phyloP scores from a whole-genome alignment of 148 eudicot species.

The Gaultheria prostrata region DNA sequence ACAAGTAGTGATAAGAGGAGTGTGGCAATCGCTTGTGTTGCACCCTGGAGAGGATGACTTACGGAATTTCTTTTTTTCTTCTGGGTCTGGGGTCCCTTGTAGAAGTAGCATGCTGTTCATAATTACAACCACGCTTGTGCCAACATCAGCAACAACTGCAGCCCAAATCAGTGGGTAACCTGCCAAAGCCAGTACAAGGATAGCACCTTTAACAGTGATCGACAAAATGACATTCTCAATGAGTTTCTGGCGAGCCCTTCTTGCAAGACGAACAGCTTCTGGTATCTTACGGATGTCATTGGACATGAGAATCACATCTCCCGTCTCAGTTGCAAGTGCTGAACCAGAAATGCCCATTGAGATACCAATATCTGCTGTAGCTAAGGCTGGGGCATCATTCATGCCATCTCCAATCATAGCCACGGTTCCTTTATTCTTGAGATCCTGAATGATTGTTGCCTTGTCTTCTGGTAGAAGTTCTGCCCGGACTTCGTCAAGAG shows the following conservation, averaged over 20 bases:
- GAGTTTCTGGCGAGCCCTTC: constrained; percentile 35
- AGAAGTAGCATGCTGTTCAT: constrained; percentile 47
- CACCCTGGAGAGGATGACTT: neutral
- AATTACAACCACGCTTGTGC: constrained; percentile 46
- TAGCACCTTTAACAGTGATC: constrained; percentile 25
- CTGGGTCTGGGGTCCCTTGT: constrained; percentile 1
- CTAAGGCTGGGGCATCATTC: constrained; percentile 45
- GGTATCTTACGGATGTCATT: constrained; percentile 42
- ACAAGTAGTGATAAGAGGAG: constrained; percentile 5
- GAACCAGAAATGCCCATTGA: constrained; percentile 53
- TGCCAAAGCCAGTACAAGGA: constrained; percentile 4
- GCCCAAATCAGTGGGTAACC: constrained; percentile 37
- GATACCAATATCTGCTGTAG: constrained; percentile 47
- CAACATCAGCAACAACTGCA: constrained; percentile 47
- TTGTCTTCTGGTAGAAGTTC: constrained; percentile 43
- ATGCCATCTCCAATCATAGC: constrained; percentile 54
- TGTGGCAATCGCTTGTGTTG: constrained; percentile 5
- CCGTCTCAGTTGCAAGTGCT: constrained; percentile 43
- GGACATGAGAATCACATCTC: constrained; percentile 46
- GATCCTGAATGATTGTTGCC: constrained; percentile 33
- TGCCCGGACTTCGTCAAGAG: constrained; percentile 32
- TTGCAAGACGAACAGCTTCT: constrained; percentile 35
- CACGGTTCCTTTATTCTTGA: constrained; percentile 33
- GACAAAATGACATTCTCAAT: constrained; percentile 39
- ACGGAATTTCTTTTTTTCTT: neutral